These are phyloP conservation scores for Neonectria faginata DNA, from an alignment of 2,329 filamentous ascomycete species.

Conservation along the genomic window DNA sequence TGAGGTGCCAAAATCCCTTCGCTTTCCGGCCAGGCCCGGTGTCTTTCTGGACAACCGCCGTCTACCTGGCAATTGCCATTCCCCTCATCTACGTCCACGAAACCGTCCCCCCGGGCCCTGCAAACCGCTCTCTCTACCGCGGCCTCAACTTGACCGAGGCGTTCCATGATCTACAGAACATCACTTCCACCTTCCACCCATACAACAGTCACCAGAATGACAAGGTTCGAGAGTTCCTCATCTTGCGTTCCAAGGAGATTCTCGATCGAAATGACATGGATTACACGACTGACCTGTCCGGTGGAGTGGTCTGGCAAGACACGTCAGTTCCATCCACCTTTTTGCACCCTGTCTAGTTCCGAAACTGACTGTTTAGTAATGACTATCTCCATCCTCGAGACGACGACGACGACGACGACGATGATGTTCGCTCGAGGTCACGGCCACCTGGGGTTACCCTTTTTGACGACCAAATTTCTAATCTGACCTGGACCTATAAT, in stretches of 20 bases:
- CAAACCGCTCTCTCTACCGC: conserved; percentile 55
- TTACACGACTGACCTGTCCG: conserved; percentile 56
- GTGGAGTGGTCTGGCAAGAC: conserved; percentile 47
- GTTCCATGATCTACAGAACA: conserved; percentile 82
- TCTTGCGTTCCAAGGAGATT: conserved; percentile 77
- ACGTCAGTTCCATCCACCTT: conserved; percentile 35
- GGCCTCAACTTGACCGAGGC: conserved; percentile 87
- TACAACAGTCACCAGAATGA: conserved; percentile 91
- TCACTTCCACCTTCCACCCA: conserved; percentile 84
- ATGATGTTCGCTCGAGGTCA: conserved; percentile 9
- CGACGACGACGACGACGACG: neutral
- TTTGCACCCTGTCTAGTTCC: neutral
- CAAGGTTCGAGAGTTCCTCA: conserved; percentile 79
- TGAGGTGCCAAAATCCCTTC: conserved; percentile 65
- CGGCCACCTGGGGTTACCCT: conserved; percentile 64
- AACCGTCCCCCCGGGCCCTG: conserved; percentile 76
- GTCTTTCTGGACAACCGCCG: conserved; percentile 78
- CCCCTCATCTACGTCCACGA: conserved; percentile 80
- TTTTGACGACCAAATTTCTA: conserved; percentile 83
- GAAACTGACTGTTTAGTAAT: neutral
- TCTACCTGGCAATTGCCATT: conserved; percentile 83
- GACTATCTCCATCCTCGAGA: neutral
- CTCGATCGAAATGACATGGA: conserved; percentile 69
- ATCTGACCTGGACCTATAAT: conserved; percentile 72
- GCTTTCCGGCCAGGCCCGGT: conserved; percentile 86